Evolutionary conservation across 108 stramenopile species (phyloP).

Genomic region (Skeletonema potamos): DNA sequence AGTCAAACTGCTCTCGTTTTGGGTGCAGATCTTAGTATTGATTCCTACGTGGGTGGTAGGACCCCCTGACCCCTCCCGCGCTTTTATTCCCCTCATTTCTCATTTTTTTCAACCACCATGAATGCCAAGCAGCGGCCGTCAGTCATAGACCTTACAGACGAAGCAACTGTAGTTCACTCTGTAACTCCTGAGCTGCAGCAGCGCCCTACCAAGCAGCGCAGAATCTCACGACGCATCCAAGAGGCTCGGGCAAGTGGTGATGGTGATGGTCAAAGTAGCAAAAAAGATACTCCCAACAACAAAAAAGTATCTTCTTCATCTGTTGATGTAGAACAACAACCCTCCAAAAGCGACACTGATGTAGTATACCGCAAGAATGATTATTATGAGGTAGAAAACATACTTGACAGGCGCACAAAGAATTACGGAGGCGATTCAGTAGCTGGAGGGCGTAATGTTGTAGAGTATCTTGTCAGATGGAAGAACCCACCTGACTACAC

Average conservation of each 20-base stretch:
- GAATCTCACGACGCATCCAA: background rate
- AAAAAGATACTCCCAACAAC: background rate
- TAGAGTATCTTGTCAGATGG: constrained; percentile 37
- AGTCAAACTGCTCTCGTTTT: too few species aligned
- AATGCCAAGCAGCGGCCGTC: background rate
- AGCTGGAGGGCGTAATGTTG: constrained; percentile 1
- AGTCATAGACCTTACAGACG: background rate
- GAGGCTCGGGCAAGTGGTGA: background rate
- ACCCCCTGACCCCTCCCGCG: too few species aligned
- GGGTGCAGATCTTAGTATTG: too few species aligned
- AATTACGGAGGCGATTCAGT: constrained; percentile 6
- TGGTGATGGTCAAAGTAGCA: background rate
- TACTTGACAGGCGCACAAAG: constrained; percentile 20
- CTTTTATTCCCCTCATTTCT: too few species aligned
- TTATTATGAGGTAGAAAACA: constrained; percentile 30
- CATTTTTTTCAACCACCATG: background rate
- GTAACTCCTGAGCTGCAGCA: background rate
- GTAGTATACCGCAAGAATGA: constrained; percentile 6
- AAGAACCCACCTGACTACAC: constrained; percentile 19
- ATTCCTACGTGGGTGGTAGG: too few species aligned
- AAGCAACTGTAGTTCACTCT: background rate
- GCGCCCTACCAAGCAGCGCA: background rate
- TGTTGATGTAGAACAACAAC: background rate
- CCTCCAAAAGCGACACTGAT: background rate
- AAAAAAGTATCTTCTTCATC: background rate